Percentiles rank a stretch among this genome's conserved stretches.
Conservation (phyloP, 768 basidiomycete genomes). For the Melanogaster broomeanus region DNA sequence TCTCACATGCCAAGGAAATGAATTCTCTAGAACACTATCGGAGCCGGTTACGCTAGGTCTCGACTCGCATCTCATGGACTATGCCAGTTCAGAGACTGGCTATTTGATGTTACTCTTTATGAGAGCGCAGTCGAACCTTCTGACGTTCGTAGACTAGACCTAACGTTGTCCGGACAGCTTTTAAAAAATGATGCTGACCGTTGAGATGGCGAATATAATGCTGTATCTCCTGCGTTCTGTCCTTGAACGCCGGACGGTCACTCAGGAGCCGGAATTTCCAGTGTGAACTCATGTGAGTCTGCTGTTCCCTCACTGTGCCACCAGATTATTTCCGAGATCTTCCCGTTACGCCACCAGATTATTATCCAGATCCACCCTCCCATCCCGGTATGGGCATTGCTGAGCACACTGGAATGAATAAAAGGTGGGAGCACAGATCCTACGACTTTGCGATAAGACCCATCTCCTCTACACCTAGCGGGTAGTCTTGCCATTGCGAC, state of each 20-base stretch:
- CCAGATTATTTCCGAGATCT: conserved; percentile 20
- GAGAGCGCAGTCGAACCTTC: not conserved
- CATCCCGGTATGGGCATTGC: conserved; percentile 11
- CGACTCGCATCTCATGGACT: not conserved
- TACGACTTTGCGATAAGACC: not conserved
- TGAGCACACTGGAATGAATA: conserved; percentile 14
- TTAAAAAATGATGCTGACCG: conserved; percentile 10
- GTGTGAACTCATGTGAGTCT: conserved; percentile 15
- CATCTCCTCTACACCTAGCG: conserved; percentile 7
- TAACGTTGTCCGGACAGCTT: not conserved
- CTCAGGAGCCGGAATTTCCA: conserved; percentile 13
- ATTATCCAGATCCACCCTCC: conserved; percentile 17
- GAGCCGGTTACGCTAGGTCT: conserved; percentile 4
- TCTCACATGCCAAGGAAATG: conserved; percentile 4
- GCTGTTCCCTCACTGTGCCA: conserved; percentile 2
- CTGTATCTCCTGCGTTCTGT: conserved; percentile 1
- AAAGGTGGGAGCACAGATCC: conserved; percentile 15
- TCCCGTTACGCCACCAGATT: conserved; percentile 6
- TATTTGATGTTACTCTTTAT: not conserved
- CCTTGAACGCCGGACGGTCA: conserved; percentile 5
- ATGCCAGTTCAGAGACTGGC: not conserved
- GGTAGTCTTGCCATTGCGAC: conserved; percentile 14
- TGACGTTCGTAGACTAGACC: not conserved
- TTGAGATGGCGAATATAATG: conserved; percentile 3
- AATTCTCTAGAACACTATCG: conserved; percentile 5